phyloP scores from a whole-genome alignment of 2,329 filamentous ascomycete genomes.

The Scedosporium apiospermum region DNA sequence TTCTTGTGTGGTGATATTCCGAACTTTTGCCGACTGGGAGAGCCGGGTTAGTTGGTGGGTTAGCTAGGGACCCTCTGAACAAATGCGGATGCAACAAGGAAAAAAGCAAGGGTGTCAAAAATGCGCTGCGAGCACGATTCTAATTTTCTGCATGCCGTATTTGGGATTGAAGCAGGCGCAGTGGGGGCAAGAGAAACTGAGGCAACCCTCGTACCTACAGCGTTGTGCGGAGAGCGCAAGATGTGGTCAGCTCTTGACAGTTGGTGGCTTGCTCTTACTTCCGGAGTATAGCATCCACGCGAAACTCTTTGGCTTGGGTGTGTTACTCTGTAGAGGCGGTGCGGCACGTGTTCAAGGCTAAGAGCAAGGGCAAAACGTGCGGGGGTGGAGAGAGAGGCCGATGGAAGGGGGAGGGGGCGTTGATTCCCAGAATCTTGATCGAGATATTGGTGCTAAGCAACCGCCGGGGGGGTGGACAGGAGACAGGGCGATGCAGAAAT shows the following conservation, averaged over 20 bases:
- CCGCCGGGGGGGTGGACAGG: slow-evolving; percentile 6
- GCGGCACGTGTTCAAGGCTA: slow-evolving; percentile 1
- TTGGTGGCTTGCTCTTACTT: background rate
- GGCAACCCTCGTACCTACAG: background rate
- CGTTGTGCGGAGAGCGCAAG: slow-evolving; percentile 10
- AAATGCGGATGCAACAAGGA: background rate
- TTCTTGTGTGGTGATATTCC: too few relatives aligned
- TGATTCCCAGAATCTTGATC: slow-evolving; percentile 8
- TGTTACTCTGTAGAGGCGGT: background rate
- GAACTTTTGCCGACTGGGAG: background rate
- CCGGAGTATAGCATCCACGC: background rate
- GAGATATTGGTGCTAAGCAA: slow-evolving; percentile 6
- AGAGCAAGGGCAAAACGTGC: background rate
- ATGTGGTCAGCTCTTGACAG: background rate
- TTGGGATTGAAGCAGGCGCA: background rate
- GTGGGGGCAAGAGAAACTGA: background rate
- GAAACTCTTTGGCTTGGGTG: background rate
- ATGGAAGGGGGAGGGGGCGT: slow-evolving; percentile 10
- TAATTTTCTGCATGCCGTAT: background rate
- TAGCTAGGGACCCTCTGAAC: background rate
- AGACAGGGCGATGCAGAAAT: background rate
- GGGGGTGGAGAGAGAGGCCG: slow-evolving; percentile 4
- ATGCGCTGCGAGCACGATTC: background rate
- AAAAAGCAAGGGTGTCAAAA: background rate
- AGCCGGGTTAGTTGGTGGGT: background rate